These are phyloP conservation scores for Trametes villosa DNA, from an alignment of 768 basidiomycete genomes.

Conservation along the genomic window DNA sequence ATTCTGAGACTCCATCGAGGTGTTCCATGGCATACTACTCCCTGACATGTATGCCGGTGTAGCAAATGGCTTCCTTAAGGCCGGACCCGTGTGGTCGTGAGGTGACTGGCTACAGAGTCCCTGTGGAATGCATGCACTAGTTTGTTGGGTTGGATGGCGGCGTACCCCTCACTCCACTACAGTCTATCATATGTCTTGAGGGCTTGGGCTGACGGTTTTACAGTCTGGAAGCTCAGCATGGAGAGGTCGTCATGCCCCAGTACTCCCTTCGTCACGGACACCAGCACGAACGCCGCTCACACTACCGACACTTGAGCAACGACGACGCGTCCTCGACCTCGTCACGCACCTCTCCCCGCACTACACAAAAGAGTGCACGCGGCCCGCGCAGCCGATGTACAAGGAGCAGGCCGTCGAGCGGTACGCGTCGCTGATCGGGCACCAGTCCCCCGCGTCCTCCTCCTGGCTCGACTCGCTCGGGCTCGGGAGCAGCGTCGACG, in stretches of 20 bases:
- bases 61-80: too few species aligned
- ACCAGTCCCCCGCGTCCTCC: slow-evolving; percentile 57
- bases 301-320: slow-evolving; percentile 82
- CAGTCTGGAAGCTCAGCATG: slow-evolving; percentile 46
- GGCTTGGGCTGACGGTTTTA: background rate
- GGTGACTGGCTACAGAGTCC: too few species aligned
- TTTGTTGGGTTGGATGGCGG: too few species aligned
- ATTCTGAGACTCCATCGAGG: too few species aligned
- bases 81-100: too few species aligned
- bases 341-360: slow-evolving; percentile 88
- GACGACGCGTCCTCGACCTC: slow-evolving; percentile 83
- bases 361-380: slow-evolving; percentile 92
- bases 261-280: slow-evolving; percentile 47
- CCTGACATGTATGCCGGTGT: too few species aligned
- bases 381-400: slow-evolving; percentile 83
- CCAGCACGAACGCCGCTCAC: slow-evolving; percentile 63
- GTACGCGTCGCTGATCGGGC: slow-evolving; percentile 83
- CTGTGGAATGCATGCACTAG: too few species aligned
- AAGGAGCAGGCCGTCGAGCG: slow-evolving; percentile 83
- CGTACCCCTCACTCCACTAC: too few species aligned
- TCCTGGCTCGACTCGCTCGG: slow-evolving; percentile 68
- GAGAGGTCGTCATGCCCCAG: slow-evolving; percentile 57
- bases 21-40: too few species aligned
- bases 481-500: slow-evolving; percentile 50
- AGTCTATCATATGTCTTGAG: too few species aligned